Evolutionary conservation across 208 protist species (phyloP).

Genomic region (Acanthamoeba healyi): DNA sequence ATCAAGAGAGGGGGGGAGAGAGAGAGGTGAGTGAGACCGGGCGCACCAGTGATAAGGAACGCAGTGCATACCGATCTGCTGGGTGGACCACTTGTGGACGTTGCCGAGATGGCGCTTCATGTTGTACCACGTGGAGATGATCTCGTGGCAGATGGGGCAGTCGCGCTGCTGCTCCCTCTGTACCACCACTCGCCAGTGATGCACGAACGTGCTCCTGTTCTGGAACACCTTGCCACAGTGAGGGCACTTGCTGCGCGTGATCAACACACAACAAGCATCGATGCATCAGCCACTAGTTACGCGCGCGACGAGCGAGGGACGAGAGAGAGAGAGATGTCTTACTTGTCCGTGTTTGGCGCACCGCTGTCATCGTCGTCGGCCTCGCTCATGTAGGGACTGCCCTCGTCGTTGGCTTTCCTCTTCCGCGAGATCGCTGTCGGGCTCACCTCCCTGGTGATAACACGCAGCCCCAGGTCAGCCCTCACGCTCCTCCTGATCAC

Average conservation of each 20-base stretch:
- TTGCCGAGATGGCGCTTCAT: conserved; percentile 52
- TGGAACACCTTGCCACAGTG: conserved; percentile 35
- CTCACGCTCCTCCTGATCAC: no score
- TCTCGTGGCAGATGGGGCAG: conserved; percentile 47
- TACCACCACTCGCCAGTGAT: conserved; percentile 8
- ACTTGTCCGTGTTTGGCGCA: conserved; percentile 17
- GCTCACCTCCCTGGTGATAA: not conserved
- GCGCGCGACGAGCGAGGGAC: no score
- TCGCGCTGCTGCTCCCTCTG: conserved; percentile 44
- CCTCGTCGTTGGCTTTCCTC: not conserved
- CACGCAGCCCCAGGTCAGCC: no score
- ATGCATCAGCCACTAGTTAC: no score
- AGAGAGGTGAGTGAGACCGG: no score
- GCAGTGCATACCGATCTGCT: not conserved
- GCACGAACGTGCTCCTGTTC: conserved; percentile 4
- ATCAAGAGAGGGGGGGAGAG: no score
- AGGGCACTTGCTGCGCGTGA: not conserved
- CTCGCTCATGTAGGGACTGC: conserved; percentile 18
- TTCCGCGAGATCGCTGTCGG: not conserved
- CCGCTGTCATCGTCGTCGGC: conserved; percentile 7
- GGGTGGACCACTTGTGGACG: conserved; percentile 28
- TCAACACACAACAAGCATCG: not conserved
- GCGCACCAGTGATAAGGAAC: no score
- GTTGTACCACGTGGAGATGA: conserved; percentile 54
- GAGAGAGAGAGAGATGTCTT: no score